Base-by-base conservation (phyloP, 139 green algal genomes). In the Chlorella sp. region DNA sequence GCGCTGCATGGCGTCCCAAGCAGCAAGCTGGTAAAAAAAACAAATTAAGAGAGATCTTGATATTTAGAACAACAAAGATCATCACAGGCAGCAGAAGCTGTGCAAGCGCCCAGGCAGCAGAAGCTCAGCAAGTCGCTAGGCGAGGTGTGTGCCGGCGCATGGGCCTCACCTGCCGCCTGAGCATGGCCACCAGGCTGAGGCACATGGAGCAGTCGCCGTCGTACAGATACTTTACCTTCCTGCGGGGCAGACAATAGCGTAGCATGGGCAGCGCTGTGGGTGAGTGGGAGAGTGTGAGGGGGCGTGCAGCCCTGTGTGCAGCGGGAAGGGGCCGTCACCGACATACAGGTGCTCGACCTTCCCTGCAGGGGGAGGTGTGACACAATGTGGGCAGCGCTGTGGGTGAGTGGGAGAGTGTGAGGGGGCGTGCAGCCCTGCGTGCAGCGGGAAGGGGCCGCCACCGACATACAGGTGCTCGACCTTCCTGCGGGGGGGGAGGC, bases 141-240 rank as follows among this genome's bases (percentile, higher is more conserved):
- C 7, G 7, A 57, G 48, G 7, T 57, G 48, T 16, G n/a, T 16
- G 48, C 48, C 48, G 5, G 9, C 48, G 48, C n/a, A n/a, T n/a
- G n/a, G n/a, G n/a, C 48, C 48, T 57, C 48, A 57, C 48, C 48
- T 95, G 91, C 26, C 92, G 89, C 88, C 94, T 89, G 76, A 97
- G 91, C 83, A 96, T 93, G 40, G 85, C 87, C 91, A 96, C 93
- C 61, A 96, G 93, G 26, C 85, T 90, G 30, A 91, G 91, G 91
- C 95, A 97, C 88, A 97, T 95, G 80, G 89, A 85, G 88, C 95
- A 97, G 86, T 96, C 94, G 36, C 95, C 95, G 88, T 97, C 95
- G 86, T 94, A 97, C 83, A 97, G 86, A 90, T 97, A 97, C 90
- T 97, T 96, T 64, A 95, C 66, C 19, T 79, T 83, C 94, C 94